Base-by-base conservation (phyloP, 2,329 filamentous ascomycete genomes). In the Ophiostoma angusticollis region DNA sequence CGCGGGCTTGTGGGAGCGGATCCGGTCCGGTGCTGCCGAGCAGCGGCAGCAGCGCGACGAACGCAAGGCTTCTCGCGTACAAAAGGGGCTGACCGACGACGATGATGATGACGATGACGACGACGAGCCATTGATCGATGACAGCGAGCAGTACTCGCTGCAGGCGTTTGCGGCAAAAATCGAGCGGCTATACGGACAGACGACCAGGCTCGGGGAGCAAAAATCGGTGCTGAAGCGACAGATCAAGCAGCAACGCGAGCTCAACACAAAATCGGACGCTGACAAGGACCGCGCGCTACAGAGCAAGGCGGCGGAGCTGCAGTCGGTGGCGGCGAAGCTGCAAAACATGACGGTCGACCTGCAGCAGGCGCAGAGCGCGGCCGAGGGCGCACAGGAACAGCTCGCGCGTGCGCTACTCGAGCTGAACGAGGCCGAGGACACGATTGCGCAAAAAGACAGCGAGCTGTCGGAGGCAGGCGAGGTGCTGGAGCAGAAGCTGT, bases 231-330 rank as follows among this genome's bases (percentile, higher is more conserved):
- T 96, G 8, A 81, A 89, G 52, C 77, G 86, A 31, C 87, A 96
- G 57, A 89, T 95, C 52, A 89, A 93, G 61, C 87, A 96, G 56
- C 89, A 96, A 60, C 81, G 87, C 42, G 85, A 93, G 53, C 71
- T 95, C 41, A 93, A 93, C 60, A 86, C 71, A 62, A 87, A 87
- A 53, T 86, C 84, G 1, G 85, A 93, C 48, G 67, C 73, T 16
- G 70, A 78, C 44, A 75, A 78, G 52, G 78, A 81, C 49, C 69
- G 70, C 29, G 72, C 81, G 45, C 56, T 83, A n/a, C 63, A 69
- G 18, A 57, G 64, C 34, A 76, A 73, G 49, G 63, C 68, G 38
- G 67, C 70, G 13, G 70, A 79, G 48, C 54, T 82, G 7, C 28
- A 42, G 22, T 69, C 78, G 44, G 74, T 77, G 49, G 78, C 80